Evolutionary conservation across 1,284 basidiomycete species (phyloP).

Genomic region (Hymenochaete sp.): DNA sequence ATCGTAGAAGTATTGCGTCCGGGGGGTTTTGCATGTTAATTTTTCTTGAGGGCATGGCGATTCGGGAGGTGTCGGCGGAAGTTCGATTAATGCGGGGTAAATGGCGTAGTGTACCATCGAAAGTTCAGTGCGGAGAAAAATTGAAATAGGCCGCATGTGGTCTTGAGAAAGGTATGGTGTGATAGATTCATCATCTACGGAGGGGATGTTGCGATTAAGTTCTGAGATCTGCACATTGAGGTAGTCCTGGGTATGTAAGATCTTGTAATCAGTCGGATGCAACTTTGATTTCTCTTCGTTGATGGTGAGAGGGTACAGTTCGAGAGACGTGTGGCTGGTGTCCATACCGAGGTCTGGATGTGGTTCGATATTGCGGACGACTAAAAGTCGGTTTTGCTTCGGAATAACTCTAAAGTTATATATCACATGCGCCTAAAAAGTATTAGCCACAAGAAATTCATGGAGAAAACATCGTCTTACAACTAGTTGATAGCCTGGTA

Average conservation of each 20-base stretch:
- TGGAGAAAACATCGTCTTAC: slow-evolving; percentile 17
- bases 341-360: slow-evolving; percentile 24
- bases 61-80: too few relatives aligned
- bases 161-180: slow-evolving; percentile 24
- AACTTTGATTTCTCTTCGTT: slow-evolving; percentile 19
- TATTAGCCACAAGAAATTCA: slow-evolving; percentile 24
- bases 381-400: slow-evolving; percentile 43
- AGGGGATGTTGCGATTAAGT: slow-evolving; percentile 27
- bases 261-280: slow-evolving; percentile 21
- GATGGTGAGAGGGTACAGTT: slow-evolving; percentile 20
- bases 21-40: not conserved
- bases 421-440: slow-evolving; percentile 40
- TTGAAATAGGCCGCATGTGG: slow-evolving; percentile 42
- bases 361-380: slow-evolving; percentile 39
- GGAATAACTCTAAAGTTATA: slow-evolving; percentile 38
- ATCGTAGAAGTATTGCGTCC: not conserved
- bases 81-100: slow-evolving; percentile 26
- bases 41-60: slow-evolving; percentile 18
- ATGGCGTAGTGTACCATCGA: slow-evolving; percentile 34
- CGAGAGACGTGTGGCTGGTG: slow-evolving; percentile 16
- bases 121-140: slow-evolving; percentile 34
- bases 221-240: slow-evolving; percentile 46
- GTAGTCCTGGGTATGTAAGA: slow-evolving; percentile 23
- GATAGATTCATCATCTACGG: slow-evolving; percentile 28
- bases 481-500: not conserved